Evolutionary conservation across 208 protist species (phyloP), one percentile per base, ranked within the genome.

Genomic region (Wallacemonas collosoma): DNA sequence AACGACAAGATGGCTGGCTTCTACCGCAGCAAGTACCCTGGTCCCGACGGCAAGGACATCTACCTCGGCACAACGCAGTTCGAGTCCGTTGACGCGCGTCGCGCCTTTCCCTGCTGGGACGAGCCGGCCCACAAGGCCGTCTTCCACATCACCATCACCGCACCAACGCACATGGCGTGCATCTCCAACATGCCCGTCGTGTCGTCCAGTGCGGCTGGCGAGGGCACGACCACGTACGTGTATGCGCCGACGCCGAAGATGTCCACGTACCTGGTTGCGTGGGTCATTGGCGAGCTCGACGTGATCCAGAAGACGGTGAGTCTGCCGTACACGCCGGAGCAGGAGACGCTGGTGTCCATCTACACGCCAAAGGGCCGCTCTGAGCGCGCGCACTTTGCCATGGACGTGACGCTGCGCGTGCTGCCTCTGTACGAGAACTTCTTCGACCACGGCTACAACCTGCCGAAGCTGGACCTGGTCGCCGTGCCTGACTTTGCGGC

Each of bases 211-310:
- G 36, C 54, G 12, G 50, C 45, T 50, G 72, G 57, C 39, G 65
- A 58, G 11, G 71, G 26, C 26, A 26, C 74, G n/a, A 89, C 67
- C 26, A 57, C 66, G 54, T 84, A 85, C 39, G 63, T 68, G 55
- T 99, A 98, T 75, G 75, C 84, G 2, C 81, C 77, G 4, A 90
- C 93, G 3, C 94, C 93, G 8, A 73, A 68, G 15, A 99, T 99
- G 96, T 95, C 88, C 14, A 98, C 97, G 1, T 99, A 99, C 79
- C 87, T 99, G 1, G 68, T 99, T 54, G 96, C 97, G 15, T 96
- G 96, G 73, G 77, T 92, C 12, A 85, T 99, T 58, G 90, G 93
- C 57, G 85, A 98, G 66, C 93, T 98, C 58, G 80, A 89, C 36
- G 80, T n/a, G 53, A 82, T 91, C 58, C 65, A 70, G 65, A 54